Conservation (phyloP, 495 filamentous ascomycete species). For the Xylaria acuta region DNA sequence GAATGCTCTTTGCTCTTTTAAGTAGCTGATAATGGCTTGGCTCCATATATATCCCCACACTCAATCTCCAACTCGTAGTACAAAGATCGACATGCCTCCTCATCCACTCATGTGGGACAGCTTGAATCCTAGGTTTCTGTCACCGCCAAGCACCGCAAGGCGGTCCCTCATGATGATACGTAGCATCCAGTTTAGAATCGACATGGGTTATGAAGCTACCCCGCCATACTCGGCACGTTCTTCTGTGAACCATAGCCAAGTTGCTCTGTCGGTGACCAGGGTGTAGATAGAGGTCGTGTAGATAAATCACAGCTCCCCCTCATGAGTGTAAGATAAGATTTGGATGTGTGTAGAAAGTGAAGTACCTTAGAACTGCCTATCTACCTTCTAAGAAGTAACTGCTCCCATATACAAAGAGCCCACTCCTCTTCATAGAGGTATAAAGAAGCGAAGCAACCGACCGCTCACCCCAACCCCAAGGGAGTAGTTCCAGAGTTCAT, state of each 20-base stretch:
- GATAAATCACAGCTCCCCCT: slow-evolving; percentile 12
- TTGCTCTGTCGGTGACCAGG: not conserved
- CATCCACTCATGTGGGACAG: not conserved
- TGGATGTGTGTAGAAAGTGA: not conserved
- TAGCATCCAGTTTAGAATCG: not conserved
- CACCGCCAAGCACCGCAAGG: not conserved
- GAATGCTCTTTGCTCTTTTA: not conserved
- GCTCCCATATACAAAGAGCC: not conserved
- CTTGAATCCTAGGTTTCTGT: not conserved
- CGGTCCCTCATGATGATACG: not conserved
- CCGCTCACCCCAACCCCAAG: not conserved
- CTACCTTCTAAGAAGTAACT: not conserved
- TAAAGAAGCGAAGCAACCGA: not conserved
- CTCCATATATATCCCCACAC: not conserved
- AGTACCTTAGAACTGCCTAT: not conserved
- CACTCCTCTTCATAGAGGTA: not conserved
- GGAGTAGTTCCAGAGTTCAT: not conserved
- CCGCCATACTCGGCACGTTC: slow-evolving; percentile 8
- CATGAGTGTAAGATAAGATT: not conserved
- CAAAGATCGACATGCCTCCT: not conserved
- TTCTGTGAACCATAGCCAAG: not conserved
- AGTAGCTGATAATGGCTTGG: not conserved
- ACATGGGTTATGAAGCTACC: slow-evolving; percentile 14
- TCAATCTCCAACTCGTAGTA: not conserved
- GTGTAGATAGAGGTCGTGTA: not conserved